These are phyloP conservation scores for Penicillium occitanis DNA, from an alignment of 2,329 filamentous ascomycete species.

Conservation along the genomic window DNA sequence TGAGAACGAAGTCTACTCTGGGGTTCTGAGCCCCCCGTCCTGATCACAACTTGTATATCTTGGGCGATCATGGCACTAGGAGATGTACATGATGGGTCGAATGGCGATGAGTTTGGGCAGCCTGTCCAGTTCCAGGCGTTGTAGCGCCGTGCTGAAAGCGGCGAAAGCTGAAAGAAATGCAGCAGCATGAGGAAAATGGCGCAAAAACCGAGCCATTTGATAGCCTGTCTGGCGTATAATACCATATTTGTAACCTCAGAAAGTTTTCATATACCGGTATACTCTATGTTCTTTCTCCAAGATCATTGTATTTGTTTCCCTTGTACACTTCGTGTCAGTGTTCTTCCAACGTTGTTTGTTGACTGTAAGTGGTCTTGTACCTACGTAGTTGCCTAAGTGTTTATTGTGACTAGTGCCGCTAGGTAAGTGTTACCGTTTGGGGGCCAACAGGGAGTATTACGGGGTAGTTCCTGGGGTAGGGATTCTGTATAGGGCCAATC, in stretches of 20 bases:
- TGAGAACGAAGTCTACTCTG: constrained; percentile 11
- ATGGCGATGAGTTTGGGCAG: constrained; percentile 7
- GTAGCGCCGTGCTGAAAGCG: constrained; percentile 1
- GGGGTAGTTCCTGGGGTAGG: not conserved
- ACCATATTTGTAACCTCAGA: not conserved
- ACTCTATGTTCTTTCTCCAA: not conserved
- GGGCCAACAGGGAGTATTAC: not conserved
- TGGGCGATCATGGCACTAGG: not conserved
- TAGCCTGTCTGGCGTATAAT: not conserved
- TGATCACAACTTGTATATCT: constrained; percentile 10
- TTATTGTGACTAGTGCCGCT: not conserved
- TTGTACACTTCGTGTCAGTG: not conserved
- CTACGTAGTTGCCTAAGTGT: not conserved
- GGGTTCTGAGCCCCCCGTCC: constrained; percentile 3
- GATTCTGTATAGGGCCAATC: too few species aligned
- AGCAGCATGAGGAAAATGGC: not conserved
- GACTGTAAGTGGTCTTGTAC: not conserved
- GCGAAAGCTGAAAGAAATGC: not conserved
- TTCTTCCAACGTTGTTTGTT: not conserved
- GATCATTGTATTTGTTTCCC: not conserved
- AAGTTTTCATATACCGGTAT: too few species aligned
- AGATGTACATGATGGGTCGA: constrained; percentile 6
- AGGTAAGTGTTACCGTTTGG: not conserved
- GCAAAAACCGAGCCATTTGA: not conserved
- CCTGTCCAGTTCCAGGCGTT: not conserved